These are phyloP conservation scores for Citrus trifoliata DNA, from an alignment of 345 rosid species.

Conservation along the genomic window DNA sequence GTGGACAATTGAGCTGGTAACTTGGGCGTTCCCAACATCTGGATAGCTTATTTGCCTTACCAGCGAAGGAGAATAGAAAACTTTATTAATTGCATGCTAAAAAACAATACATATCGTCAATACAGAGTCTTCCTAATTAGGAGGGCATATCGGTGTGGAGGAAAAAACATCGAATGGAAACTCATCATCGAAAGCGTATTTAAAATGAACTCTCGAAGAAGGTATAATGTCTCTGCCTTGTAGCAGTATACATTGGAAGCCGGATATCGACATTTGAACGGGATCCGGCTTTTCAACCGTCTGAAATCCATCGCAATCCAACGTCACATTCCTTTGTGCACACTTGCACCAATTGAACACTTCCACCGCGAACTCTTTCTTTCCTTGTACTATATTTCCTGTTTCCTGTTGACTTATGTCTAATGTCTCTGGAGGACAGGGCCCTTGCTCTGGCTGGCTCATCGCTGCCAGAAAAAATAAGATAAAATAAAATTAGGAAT, in stretches of 20 bases:
- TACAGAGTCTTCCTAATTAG: too few species aligned
- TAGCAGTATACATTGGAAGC: not conserved
- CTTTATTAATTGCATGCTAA: too few species aligned
- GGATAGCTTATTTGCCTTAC: too few species aligned
- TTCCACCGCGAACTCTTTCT: not conserved
- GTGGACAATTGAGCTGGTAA: too few species aligned
- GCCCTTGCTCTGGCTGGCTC: too few species aligned
- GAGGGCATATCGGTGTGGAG: not conserved
- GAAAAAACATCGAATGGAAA: not conserved
- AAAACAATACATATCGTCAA: too few species aligned
- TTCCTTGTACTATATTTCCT: not conserved
- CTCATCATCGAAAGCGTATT: not conserved
- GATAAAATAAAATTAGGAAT: too few species aligned
- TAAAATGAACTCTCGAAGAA: not conserved
- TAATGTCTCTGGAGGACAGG: not conserved
- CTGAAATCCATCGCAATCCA: not conserved
- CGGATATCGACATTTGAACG: not conserved
- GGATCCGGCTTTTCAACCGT: not conserved
- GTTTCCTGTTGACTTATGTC: not conserved
- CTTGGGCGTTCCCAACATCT: too few species aligned
- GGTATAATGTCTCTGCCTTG: not conserved
- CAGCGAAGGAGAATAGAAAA: too few species aligned
- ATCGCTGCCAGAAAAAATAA: too few species aligned
- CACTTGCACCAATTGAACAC: not conserved
- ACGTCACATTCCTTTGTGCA: not conserved